Conservation (phyloP, 2,329 filamentous ascomycete genomes). For the Neoscytalidium dimidiatum region DNA sequence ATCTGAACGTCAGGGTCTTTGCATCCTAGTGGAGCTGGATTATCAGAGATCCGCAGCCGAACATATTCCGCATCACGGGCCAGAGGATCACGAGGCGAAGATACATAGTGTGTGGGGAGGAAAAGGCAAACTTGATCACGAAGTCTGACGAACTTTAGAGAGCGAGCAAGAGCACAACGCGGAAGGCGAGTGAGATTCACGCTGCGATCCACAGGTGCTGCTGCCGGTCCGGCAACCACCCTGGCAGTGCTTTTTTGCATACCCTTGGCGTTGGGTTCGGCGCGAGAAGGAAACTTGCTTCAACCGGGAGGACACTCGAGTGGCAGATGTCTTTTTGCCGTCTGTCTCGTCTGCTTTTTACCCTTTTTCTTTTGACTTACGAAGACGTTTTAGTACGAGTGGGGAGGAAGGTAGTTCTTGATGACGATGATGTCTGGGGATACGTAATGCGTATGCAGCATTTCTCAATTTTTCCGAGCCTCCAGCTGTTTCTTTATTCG, state of each 20-base stretch:
- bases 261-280: slow-evolving; percentile 20
- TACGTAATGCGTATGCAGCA: slow-evolving; percentile 15
- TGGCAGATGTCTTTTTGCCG: slow-evolving; percentile 12
- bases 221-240: neutral
- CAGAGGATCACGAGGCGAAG: neutral
- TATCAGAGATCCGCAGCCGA: slow-evolving; percentile 7
- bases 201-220: slow-evolving; percentile 2
- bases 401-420: slow-evolving; percentile 3
- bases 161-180: slow-evolving; percentile 1
- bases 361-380: slow-evolving; percentile 10
- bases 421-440: slow-evolving; percentile 9
- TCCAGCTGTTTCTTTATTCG: no score
- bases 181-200: slow-evolving; percentile 13
- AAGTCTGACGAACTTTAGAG: slow-evolving; percentile 11
- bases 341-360: slow-evolving; percentile 15
- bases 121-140: slow-evolving; percentile 9
- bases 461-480: neutral
- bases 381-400: slow-evolving; percentile 9
- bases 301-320: slow-evolving; percentile 12
- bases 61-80: neutral
- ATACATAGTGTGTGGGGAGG: slow-evolving; percentile 16
- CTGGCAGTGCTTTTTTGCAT: slow-evolving; percentile 19
- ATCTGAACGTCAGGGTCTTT: slow-evolving; percentile 78
- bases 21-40: slow-evolving; percentile 49
- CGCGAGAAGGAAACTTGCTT: slow-evolving; percentile 17